Conservation (phyloP, 2,329 filamentous ascomycete genomes). For the Cladosporium sp. region DNA sequence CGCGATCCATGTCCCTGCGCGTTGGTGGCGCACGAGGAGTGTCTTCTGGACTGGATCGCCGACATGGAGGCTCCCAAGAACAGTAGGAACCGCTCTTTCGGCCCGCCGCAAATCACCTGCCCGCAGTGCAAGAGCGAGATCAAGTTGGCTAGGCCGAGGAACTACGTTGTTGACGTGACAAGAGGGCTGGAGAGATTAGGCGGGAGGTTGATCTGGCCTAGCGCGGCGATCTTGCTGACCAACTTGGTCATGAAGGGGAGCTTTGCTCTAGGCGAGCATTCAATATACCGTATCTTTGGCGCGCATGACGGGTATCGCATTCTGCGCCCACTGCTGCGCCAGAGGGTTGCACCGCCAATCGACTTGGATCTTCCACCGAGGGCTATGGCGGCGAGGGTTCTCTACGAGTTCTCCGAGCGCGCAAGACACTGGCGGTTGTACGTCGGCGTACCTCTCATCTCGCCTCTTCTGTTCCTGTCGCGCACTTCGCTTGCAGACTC, state of each 20-base stretch:
- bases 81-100: conserved; percentile 42
- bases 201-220: conserved; percentile 59
- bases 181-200: conserved; percentile 55
- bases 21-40: conserved; percentile 83
- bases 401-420: conserved; percentile 22
- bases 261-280: conserved; percentile 52
- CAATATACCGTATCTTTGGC: conserved; percentile 63
- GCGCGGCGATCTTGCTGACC: conserved; percentile 51
- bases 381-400: conserved; percentile 30
- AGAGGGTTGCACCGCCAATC: conserved; percentile 19
- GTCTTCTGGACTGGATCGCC: conserved; percentile 88
- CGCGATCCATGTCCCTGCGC: conserved; percentile 86
- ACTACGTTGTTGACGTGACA: conserved; percentile 64
- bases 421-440: conserved; percentile 48
- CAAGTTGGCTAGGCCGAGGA: conserved; percentile 67
- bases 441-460: conserved; percentile 62
- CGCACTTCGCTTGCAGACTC: conserved; percentile 60
- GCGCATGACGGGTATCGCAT: conserved; percentile 55
- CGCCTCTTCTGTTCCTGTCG: conserved; percentile 62
- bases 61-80: conserved; percentile 67
- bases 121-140: conserved; percentile 87
- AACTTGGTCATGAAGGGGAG: conserved; percentile 18
- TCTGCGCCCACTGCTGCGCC: conserved; percentile 37
- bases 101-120: conserved; percentile 63
- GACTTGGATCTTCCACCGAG: conserved; percentile 15